These are phyloP conservation scores for Aeschynomene evenia DNA, from an alignment of 306 rosid genomes.

Conservation along the genomic window DNA sequence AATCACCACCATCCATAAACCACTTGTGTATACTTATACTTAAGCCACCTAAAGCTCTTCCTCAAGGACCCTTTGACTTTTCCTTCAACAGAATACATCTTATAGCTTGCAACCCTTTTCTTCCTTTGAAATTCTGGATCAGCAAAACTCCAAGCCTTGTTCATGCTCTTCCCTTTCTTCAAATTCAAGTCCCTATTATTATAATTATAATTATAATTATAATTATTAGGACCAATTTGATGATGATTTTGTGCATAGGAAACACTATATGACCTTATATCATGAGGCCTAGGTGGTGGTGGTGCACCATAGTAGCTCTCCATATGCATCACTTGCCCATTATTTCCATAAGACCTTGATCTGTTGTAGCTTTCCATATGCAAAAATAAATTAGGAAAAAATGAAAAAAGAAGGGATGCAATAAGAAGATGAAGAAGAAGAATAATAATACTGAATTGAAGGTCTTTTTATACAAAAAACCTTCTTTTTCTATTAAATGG, in stretches of 20 bases:
- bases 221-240: constrained; percentile 43
- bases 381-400: neutral
- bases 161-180: constrained; percentile 52
- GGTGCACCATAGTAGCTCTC: constrained; percentile 48
- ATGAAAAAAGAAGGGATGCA: neutral
- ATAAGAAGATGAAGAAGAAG: neutral
- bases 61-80: constrained; percentile 72
- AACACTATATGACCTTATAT: constrained; percentile 45
- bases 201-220: too few relatives aligned
- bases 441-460: neutral
- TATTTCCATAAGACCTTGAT: constrained; percentile 41
- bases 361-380: constrained; percentile 61
- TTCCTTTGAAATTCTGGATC: constrained; percentile 83
- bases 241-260: constrained; percentile 49
- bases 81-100: constrained; percentile 76
- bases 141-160: constrained; percentile 47
- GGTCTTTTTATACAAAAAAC: neutral
- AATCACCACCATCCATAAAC: constrained; percentile 61
- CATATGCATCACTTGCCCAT: constrained; percentile 44
- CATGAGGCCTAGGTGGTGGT: constrained; percentile 35
- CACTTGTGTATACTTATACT: constrained; percentile 61
- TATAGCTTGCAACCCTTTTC: constrained; percentile 76
- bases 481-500: neutral
- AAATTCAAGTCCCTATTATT: constrained; percentile 47
- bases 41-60: constrained; percentile 79